Conservation (phyloP, 352 stramenopile species). For the Pythium vanterpoolii region DNA sequence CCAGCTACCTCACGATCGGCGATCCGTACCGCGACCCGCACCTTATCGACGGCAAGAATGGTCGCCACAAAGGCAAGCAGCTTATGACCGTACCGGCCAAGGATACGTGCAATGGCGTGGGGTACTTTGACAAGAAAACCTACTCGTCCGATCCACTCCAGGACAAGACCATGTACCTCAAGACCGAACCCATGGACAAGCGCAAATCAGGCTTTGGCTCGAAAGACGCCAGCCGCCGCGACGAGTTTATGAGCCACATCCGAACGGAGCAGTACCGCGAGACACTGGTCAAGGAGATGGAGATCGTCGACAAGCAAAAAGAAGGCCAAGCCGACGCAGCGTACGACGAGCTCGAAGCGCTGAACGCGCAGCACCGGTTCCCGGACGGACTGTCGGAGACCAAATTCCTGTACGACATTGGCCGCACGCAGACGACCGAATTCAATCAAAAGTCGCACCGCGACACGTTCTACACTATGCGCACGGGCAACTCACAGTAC, state of each 20-base stretch:
- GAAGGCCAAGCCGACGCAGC: constrained; percentile 32
- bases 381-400: constrained; percentile 70
- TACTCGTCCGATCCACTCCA: constrained; percentile 85
- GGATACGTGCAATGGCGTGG: constrained; percentile 75
- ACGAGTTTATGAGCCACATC: constrained; percentile 90
- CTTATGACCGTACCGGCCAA: constrained; percentile 67
- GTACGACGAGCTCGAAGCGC: constrained; percentile 38
- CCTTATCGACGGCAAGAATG: constrained; percentile 66
- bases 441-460: constrained; percentile 84
- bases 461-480: constrained; percentile 83
- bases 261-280: constrained; percentile 89
- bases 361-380: constrained; percentile 52
- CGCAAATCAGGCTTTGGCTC: constrained; percentile 90
- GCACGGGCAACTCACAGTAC: constrained; percentile 69
- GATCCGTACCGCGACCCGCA: constrained; percentile 75
- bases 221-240: constrained; percentile 86
- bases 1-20: constrained; percentile 77
- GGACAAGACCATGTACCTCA: constrained; percentile 87
- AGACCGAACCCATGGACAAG: constrained; percentile 80
- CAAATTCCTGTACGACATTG: constrained; percentile 81
- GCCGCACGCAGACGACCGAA: constrained; percentile 70
- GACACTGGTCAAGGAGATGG: constrained; percentile 81
- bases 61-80: constrained; percentile 74
- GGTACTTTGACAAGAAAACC: constrained; percentile 85
- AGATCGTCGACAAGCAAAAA: constrained; percentile 75